A percentile compares a stretch with the other conserved stretches of the same genome.
Evolutionary conservation across 108 stramenopile species (phyloP).

Genomic region (Cyclotella baltica): DNA sequence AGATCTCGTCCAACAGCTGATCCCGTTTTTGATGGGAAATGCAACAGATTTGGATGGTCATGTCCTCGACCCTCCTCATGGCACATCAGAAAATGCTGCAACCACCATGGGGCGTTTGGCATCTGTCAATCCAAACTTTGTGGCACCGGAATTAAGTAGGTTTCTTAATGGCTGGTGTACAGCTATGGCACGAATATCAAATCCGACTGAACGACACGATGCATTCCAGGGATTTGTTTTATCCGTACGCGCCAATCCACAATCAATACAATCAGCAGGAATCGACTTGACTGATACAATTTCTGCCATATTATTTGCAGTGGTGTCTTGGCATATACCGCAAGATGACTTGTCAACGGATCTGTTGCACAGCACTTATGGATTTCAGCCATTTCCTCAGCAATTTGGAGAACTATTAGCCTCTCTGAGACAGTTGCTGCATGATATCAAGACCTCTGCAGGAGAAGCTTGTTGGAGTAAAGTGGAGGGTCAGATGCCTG

Average conservation of each 20-base stretch:
- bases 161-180: conserved; percentile 83
- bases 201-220: conserved; percentile 74
- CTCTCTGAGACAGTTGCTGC: conserved; percentile 61
- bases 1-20: conserved; percentile 71
- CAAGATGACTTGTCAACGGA: conserved; percentile 30
- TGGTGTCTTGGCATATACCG: conserved; percentile 80
- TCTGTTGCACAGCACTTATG: conserved; percentile 59
- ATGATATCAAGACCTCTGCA: conserved; percentile 68
- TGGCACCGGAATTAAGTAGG: conserved; percentile 85
- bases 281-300: conserved; percentile 57
- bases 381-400: conserved; percentile 70
- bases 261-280: conserved; percentile 64
- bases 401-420: conserved; percentile 61
- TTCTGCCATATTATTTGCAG: conserved; percentile 72
- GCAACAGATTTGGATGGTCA: conserved; percentile 41
- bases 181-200: conserved; percentile 74
- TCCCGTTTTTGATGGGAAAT: conserved; percentile 83
- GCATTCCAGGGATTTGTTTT: conserved; percentile 78
- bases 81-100: conserved; percentile 89
- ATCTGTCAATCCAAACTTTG: conserved; percentile 76
- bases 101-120: conserved; percentile 90
- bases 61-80: conserved; percentile 63
- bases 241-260: conserved; percentile 79
- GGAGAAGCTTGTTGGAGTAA: conserved; percentile 66
- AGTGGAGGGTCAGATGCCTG: conserved; percentile 67